Base-by-base conservation (phyloP, 2,329 filamentous ascomycete genomes). In the Phoma herbarum region DNA sequence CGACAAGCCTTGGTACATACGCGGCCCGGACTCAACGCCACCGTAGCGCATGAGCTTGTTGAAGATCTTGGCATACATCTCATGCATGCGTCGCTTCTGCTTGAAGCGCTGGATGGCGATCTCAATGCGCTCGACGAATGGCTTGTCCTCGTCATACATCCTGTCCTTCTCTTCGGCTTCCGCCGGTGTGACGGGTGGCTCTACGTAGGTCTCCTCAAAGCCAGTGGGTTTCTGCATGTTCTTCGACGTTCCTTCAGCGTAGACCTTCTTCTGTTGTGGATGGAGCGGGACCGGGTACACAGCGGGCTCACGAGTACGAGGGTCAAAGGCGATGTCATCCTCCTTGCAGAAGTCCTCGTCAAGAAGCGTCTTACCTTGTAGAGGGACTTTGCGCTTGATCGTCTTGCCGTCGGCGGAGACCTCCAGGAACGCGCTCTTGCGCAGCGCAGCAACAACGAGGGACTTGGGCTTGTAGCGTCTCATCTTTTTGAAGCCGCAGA, bases 101-200 rank as follows among this genome's bases (percentile, higher is more conserved):
- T 90, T 87, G 78, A 89, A 99, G 14, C 92, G 89, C 65, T 93
- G 88, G 53, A 98, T 90, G 45, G 92, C 95, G 25, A 88, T 85
- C 71, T 97, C 89, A 39, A 98, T 92, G 45, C 95, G 92, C 55
- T 90, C 90, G 26, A 73, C 64, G 54, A 82, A 79, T 2, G 70
- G 52, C 45, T 76, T 75, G 12, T 78, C 75, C 81, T 79, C 74
- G 63, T 86, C 75, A 71, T 97, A 99, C 23, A 95, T 79, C 12
- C 84, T 81, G 20, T 83, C 79, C 70, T 96, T 91, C 49, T 89
- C 83, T 3, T 83, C 78, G 47, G 86, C 83, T 70, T 96, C 88
- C 0, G 82, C 83, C 0, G 89, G 87, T 0, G 90, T 93, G 60
- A 96, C 79, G 0, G 93, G 93, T 1, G 88, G 84, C 75, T 98